A percentile compares a stretch with the other conserved stretches of the same genome.
These are phyloP conservation scores for Syzygium aqueum DNA, from an alignment of 345 rosid species.

Conservation along the genomic window DNA sequence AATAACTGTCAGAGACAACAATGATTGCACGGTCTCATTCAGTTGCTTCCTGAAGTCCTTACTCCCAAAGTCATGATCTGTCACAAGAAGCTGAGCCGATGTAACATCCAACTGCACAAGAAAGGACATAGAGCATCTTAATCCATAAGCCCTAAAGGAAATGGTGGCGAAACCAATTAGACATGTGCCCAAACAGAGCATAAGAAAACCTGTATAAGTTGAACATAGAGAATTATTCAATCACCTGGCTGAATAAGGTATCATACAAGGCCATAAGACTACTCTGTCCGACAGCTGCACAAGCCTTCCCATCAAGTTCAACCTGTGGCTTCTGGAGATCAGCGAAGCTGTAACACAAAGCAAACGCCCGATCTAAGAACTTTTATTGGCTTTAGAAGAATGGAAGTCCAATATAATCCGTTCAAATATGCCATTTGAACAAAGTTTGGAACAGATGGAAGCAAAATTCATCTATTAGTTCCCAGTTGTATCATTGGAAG, in stretches of 20 bases:
- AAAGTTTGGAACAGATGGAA: not conserved
- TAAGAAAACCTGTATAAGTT: not conserved
- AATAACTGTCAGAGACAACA: conserved; percentile 60
- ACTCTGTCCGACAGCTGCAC: conserved; percentile 99
- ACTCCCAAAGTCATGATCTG: conserved; percentile 80
- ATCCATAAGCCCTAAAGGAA: not conserved
- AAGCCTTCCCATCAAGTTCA: conserved; percentile 95
- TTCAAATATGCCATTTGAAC: not conserved
- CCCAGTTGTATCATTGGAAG: not conserved
- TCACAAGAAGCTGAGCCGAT: conserved; percentile 93
- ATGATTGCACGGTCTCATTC: conserved; percentile 61
- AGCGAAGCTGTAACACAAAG: conserved; percentile 46
- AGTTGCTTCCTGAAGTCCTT: conserved; percentile 80
- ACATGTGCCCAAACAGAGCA: not conserved
- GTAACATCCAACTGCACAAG: conserved; percentile 80
- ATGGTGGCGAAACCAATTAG: not conserved
- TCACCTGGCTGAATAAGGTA: conserved; percentile 74
- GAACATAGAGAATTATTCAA: not conserved
- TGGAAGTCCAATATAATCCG: not conserved
- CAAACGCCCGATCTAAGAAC: not conserved
- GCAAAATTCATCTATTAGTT: not conserved
- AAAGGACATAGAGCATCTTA: not conserved
- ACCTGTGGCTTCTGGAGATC: conserved; percentile 94
- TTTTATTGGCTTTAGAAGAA: not conserved
- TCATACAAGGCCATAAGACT: conserved; percentile 96